These are phyloP conservation scores for Coccinonectria pachysandricola DNA, from an alignment of 2,329 filamentous ascomycete genomes.

Conservation along the genomic window DNA sequence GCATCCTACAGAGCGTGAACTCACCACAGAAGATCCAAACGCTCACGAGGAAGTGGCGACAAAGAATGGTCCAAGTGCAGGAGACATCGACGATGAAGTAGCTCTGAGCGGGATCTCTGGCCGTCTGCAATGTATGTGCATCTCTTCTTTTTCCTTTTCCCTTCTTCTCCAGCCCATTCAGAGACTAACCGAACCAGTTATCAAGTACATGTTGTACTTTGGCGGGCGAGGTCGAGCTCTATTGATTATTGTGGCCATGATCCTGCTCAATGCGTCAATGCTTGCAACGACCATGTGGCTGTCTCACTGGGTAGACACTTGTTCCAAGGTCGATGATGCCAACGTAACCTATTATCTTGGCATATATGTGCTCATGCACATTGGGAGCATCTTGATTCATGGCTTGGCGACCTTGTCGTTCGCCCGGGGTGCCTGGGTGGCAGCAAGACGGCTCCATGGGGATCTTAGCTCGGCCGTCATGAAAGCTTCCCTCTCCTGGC, in stretches of 20 bases:
- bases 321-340: slow-evolving; percentile 31
- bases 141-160: too few species aligned
- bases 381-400: slow-evolving; percentile 32
- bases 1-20: slow-evolving; percentile 27
- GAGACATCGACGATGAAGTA: slow-evolving; percentile 37
- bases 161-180: too few species aligned
- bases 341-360: slow-evolving; percentile 41
- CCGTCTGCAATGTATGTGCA: too few species aligned
- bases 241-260: slow-evolving; percentile 27
- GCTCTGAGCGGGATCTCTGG: too few species aligned
- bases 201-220: slow-evolving; percentile 42
- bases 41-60: slow-evolving; percentile 23
- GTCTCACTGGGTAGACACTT: slow-evolving; percentile 43
- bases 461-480: slow-evolving; percentile 42
- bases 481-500: slow-evolving; percentile 46
- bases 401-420: slow-evolving; percentile 35
- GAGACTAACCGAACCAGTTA: slow-evolving; percentile 37
- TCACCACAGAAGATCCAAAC: slow-evolving; percentile 20
- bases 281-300: slow-evolving; percentile 38
- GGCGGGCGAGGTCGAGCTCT: slow-evolving; percentile 34
- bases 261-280: slow-evolving; percentile 30
- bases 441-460: slow-evolving; percentile 41
- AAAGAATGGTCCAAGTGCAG: slow-evolving; percentile 26
- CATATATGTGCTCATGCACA: slow-evolving; percentile 37
- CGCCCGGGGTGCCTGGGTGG: slow-evolving; percentile 46